These are phyloP conservation scores for Echites panduratus DNA, from an alignment of 257 asterid species.

Conservation along the genomic window DNA sequence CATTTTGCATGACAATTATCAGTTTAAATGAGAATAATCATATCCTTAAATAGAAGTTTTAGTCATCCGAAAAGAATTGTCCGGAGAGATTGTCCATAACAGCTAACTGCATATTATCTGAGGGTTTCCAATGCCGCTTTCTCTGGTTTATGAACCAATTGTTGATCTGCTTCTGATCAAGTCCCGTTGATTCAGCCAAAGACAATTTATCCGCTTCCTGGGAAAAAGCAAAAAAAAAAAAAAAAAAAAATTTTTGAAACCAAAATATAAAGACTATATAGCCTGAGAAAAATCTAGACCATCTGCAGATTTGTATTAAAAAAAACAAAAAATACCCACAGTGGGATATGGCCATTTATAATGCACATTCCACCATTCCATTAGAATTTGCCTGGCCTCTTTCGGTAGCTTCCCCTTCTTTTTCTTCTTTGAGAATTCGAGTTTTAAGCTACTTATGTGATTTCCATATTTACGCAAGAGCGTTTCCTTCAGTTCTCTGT, in stretches of 20 bases:
- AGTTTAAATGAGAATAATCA: neutral
- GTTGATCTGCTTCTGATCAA: conserved; percentile 90
- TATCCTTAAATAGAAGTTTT: neutral
- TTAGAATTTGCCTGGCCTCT: conserved; percentile 58
- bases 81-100: conserved; percentile 71
- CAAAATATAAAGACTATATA: neutral
- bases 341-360: conserved; percentile 93
- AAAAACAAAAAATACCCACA: conserved; percentile 26
- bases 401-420: conserved; percentile 86
- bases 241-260: neutral
- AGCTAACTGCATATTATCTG: conserved; percentile 87
- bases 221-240: no score
- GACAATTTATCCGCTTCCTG: conserved; percentile 76
- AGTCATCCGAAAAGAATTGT: conserved; percentile 51
- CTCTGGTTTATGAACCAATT: conserved; percentile 97
- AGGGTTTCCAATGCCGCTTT: conserved; percentile 94
- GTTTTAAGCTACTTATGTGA: conserved; percentile 52
- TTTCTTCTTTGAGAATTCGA: conserved; percentile 74
- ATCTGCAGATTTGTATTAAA: no score
- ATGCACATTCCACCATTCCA: conserved; percentile 84
- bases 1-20: neutral
- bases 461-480: conserved; percentile 56
- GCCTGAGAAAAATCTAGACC: neutral
- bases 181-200: conserved; percentile 73
- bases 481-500: conserved; percentile 57